Percentiles rank a stretch among this genome's conserved stretches.
These are phyloP conservation scores for Triangularia setosa DNA, from an alignment of 2,329 filamentous ascomycete species.

Conservation along the genomic window DNA sequence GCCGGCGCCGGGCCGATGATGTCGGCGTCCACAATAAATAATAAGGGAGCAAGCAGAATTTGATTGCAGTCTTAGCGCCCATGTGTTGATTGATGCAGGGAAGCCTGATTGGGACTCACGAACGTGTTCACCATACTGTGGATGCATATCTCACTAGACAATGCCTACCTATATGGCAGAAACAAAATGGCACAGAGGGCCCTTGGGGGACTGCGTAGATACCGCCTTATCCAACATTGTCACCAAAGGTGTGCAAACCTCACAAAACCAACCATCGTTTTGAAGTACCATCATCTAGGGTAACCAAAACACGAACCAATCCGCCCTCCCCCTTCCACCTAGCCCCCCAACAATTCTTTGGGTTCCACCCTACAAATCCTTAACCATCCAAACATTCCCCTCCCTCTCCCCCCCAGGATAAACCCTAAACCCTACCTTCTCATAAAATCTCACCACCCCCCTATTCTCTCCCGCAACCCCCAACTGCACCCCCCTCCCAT, in stretches of 20 bases:
- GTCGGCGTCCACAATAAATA: background rate
- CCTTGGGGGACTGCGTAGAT: too few species aligned
- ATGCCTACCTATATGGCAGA: background rate
- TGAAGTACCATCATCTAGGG: background rate
- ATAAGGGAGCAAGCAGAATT: too few species aligned
- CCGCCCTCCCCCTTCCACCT: too few species aligned
- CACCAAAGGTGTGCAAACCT: background rate
- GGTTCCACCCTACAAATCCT: conserved; percentile 29
- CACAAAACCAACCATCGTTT: too few species aligned
- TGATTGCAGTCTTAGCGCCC: too few species aligned
- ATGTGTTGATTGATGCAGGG: too few species aligned
- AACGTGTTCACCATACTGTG: background rate
- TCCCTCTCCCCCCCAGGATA: conserved; percentile 34
- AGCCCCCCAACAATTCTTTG: too few species aligned
- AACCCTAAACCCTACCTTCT: conserved; percentile 43
- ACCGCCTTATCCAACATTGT: too few species aligned
- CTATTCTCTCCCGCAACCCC: conserved; percentile 44
- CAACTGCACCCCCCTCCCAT: conserved; percentile 40
- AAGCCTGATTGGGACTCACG: background rate
- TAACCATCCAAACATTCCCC: conserved; percentile 41
- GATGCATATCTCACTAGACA: background rate
- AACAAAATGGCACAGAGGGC: too few species aligned
- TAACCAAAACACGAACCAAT: background rate
- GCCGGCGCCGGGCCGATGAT: background rate
- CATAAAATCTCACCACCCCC: conserved; percentile 47